phyloP scores from a whole-genome alignment of 768 basidiomycete genomes.

The Suillus fuscotomentosus region DNA sequence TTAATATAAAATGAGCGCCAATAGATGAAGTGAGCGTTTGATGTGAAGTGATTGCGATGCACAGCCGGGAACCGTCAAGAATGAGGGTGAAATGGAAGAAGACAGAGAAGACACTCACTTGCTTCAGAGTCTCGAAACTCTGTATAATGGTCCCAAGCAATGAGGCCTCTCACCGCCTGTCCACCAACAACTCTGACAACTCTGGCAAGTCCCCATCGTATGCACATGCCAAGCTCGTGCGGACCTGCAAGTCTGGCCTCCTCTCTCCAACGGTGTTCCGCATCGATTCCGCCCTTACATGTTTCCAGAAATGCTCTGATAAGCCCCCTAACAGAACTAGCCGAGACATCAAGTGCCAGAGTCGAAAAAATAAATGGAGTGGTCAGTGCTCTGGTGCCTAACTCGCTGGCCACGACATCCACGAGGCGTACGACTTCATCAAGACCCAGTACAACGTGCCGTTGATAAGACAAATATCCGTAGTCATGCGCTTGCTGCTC shows the following conservation, averaged over 20 bases:
- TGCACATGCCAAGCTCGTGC: constrained; percentile 86
- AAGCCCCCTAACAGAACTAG: constrained; percentile 70
- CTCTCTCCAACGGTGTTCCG: constrained; percentile 65
- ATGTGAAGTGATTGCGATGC: constrained; percentile 13
- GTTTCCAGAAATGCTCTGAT: constrained; percentile 79
- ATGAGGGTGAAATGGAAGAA: constrained; percentile 13
- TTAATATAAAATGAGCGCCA: background rate
- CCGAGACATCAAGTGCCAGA: constrained; percentile 81
- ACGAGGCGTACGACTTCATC: constrained; percentile 72
- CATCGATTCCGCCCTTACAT: constrained; percentile 41
- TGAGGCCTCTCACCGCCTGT: constrained; percentile 75
- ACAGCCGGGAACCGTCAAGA: constrained; percentile 20
- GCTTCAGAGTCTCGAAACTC: constrained; percentile 82
- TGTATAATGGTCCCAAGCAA: constrained; percentile 83
- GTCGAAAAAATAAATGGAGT: constrained; percentile 92
- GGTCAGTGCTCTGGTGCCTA: constrained; percentile 71
- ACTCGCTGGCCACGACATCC: constrained; percentile 66
- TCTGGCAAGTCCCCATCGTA: constrained; percentile 89
- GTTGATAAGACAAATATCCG: constrained; percentile 71
- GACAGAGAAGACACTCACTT: constrained; percentile 48
- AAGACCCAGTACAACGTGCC: constrained; percentile 75
- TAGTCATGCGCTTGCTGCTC: constrained; percentile 50
- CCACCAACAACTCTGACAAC: constrained; percentile 70
- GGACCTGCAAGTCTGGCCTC: constrained; percentile 84
- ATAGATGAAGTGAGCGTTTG: background rate